phyloP scores from a whole-genome alignment of 345 rosid genomes.

The Aquilaria sinensis region DNA sequence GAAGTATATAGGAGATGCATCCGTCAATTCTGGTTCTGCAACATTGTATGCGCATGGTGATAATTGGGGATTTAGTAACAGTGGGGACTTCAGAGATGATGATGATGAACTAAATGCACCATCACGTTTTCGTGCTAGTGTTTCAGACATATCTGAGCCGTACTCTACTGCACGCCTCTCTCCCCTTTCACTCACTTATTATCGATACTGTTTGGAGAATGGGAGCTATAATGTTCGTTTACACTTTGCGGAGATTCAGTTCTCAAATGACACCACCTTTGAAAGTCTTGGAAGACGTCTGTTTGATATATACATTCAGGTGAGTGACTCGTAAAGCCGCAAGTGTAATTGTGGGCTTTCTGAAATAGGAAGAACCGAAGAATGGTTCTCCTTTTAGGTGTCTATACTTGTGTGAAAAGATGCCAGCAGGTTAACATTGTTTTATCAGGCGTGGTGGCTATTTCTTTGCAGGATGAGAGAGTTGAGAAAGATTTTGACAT shows the following conservation, averaged over 20 bases:
- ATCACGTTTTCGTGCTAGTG: constrained; percentile 4
- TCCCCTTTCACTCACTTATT: constrained; percentile 42
- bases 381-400: neutral
- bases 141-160: constrained; percentile 14
- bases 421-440: neutral
- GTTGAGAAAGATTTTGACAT: constrained; percentile 30
- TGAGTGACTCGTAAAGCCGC: neutral
- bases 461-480: constrained; percentile 21
- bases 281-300: constrained; percentile 36
- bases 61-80: constrained; percentile 69
- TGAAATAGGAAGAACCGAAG: neutral
- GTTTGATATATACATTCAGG: constrained; percentile 42
- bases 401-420: neutral
- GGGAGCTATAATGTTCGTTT: constrained; percentile 32
- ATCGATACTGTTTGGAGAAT: constrained; percentile 32
- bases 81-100: constrained; percentile 71
- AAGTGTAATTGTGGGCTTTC: neutral
- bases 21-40: constrained; percentile 44
- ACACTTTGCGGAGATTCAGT: constrained; percentile 37
- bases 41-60: constrained; percentile 25
- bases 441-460: neutral
- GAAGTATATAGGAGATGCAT: constrained; percentile 51
- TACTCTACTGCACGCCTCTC: constrained; percentile 28
- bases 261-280: constrained; percentile 24
- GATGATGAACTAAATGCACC: constrained; percentile 22